A percentile compares a stretch with the other conserved stretches of the same genome.
Conservation (phyloP, 257 asterid species). For the Lavandula angustifolia region DNA sequence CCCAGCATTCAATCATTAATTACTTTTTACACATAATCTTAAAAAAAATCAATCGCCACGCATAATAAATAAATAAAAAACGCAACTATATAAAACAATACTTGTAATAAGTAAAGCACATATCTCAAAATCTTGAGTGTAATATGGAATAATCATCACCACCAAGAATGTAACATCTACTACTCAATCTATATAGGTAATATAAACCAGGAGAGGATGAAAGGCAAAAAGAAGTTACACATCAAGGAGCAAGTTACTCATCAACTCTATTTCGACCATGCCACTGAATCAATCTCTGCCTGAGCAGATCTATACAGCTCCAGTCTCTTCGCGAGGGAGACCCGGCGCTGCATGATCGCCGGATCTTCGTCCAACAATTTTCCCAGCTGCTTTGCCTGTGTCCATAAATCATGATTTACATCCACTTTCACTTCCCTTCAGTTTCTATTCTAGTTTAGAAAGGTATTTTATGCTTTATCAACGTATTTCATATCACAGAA, state of each 20-base stretch:
- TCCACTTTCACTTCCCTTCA: not conserved
- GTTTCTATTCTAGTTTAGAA: too few species aligned
- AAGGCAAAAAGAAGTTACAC: not conserved
- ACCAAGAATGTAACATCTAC: conserved; percentile 23
- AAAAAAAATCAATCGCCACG: too few species aligned
- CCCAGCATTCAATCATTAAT: too few species aligned
- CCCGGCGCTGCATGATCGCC: conserved; percentile 80
- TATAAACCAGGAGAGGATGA: too few species aligned
- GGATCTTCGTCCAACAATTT: conserved; percentile 95
- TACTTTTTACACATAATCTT: too few species aligned
- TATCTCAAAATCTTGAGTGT: conserved; percentile 17
- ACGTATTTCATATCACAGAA: too few species aligned
- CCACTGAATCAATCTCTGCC: conserved; percentile 89
- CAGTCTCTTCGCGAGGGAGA: conserved; percentile 79
- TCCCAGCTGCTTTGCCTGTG: conserved; percentile 81
- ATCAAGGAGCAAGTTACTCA: conserved; percentile 1
- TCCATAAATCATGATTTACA: not conserved
- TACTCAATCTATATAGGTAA: conserved; percentile 3
- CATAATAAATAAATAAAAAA: not conserved
- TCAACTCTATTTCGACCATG: conserved; percentile 73
- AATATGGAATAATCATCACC: conserved; percentile 34
- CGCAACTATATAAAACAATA: not conserved
- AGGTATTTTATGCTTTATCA: too few species aligned
- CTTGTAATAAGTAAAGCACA: conserved; percentile 4
- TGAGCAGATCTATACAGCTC: conserved; percentile 96